Base-by-base conservation (phyloP, 1,284 basidiomycete genomes). In the Ceratobasidium sp. region DNA sequence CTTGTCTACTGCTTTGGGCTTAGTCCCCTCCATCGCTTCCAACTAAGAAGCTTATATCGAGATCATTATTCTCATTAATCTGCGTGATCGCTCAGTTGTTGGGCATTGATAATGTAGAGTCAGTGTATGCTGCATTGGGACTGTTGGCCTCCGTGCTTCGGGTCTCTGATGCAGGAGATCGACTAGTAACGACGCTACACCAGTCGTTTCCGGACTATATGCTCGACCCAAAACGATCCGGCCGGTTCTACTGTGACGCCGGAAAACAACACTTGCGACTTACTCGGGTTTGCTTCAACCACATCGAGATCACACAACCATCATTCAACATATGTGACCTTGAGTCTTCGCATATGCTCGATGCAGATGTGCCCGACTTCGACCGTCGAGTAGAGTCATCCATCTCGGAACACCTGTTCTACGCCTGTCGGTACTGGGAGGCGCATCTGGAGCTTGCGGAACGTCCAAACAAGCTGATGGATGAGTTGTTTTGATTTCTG, bases 301-400 rank as follows among this genome's bases (percentile, higher is more conserved):
- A n/a, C 6, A 69, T 69, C 46, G 20, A 49, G 18, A 4, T 23
- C 28, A 20, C n/a, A 7, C 51, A n/a, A 6, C 51, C 51, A n/a
- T 20, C 51, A n/a, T 69, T 69, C 67, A 69, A 69, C 20, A 53
- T 69, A 7, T 69, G 67, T 23, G 15, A 40, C 1, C 40, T 69
- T 26, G 67, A 69, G 28, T 40, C 67, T 1, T 69, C 67, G 3
- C 53, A 51, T 49, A 3, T 69, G n/a, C 26, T 5, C 13, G 67
- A 69, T n/a, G 10, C 15, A 10, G 28, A 69, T 12, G 67, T 69
- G 44, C 46, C 23, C 12, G 44, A 53, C 26, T n/a, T 69, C 2
- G 67, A 53, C 9, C 3, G 9, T 10, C n/a, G 67, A 28, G 23
- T 69, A 26, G 23, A 13, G 23, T 7, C 6, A 13, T 13, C 44